Conservation (phyloP, 805 yeast genomes). For the Spathaspora girioi region DNA sequence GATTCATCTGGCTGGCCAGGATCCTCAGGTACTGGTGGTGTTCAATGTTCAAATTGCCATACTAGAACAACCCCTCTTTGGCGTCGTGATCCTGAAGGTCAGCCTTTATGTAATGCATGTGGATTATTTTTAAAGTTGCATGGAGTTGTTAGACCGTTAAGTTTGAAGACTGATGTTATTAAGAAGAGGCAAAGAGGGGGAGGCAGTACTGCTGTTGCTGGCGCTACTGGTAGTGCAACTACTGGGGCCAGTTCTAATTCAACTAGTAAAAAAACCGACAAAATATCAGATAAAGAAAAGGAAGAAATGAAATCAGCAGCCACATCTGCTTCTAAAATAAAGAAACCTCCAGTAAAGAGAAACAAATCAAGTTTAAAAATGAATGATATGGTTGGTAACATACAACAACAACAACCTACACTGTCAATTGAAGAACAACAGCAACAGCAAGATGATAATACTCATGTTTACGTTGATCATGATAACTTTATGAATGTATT, state of each 20-base stretch:
- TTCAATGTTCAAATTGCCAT: conserved; percentile 50
- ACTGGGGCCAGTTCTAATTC: background rate
- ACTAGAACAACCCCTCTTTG: conserved; percentile 60
- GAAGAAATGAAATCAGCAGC: background rate
- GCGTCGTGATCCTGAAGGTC: conserved; percentile 58
- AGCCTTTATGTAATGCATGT: conserved; percentile 63
- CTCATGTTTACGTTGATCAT: background rate
- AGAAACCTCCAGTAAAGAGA: background rate
- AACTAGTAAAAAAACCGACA: background rate
- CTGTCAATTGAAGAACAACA: background rate
- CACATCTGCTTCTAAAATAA: background rate
- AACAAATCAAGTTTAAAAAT: background rate
- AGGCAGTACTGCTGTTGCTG: background rate
- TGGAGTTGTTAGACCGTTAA: conserved; percentile 59
- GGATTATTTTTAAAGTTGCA: conserved; percentile 58
- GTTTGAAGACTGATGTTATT: conserved; percentile 54
- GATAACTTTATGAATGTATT: conserved; percentile 3
- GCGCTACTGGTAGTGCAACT: background rate
- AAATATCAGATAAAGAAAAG: background rate
- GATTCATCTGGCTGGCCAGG: conserved; percentile 1
- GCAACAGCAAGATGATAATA: background rate
- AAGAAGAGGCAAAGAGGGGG: conserved; percentile 39
- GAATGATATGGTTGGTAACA: background rate
- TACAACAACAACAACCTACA: too few species aligned
- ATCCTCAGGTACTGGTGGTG: conserved; percentile 1